Evolutionary conservation across 1,139 yeast genomes (phyloP).

Genomic region (Pichia sp.): DNA sequence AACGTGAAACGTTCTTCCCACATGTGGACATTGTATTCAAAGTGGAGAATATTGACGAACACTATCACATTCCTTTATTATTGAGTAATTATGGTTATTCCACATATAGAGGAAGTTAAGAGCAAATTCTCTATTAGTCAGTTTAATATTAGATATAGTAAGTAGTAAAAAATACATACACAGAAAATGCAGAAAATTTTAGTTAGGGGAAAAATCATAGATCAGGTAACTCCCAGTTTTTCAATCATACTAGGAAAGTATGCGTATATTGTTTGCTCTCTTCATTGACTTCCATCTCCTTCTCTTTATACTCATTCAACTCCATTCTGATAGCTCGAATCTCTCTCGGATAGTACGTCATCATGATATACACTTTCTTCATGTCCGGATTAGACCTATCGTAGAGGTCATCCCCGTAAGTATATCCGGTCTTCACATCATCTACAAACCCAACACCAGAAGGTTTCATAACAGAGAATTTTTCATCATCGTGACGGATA

Average conservation of each 20-base stretch:
- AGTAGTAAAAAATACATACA: no score
- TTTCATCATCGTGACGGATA: slow-evolving; percentile 2
- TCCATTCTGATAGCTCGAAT: slow-evolving; percentile 44
- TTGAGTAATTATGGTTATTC: slow-evolving; percentile 80
- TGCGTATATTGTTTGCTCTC: slow-evolving; percentile 45
- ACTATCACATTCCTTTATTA: slow-evolving; percentile 81
- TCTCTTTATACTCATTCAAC: slow-evolving; percentile 41
- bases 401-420: slow-evolving; percentile 42
- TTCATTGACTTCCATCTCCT: slow-evolving; percentile 51
- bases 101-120: slow-evolving; percentile 66
- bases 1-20: slow-evolving; percentile 63
- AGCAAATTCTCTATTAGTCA: no score
- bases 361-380: slow-evolving; percentile 44
- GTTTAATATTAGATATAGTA: no score
- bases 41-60: slow-evolving; percentile 63
- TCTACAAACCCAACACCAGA: slow-evolving; percentile 41
- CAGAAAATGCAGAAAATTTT: not conserved
- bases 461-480: no score
- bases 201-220: not conserved
- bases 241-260: slow-evolving; percentile 35
- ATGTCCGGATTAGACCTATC: slow-evolving; percentile 37
- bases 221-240: not conserved
- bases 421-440: slow-evolving; percentile 38
- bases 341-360: slow-evolving; percentile 39
- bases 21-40: slow-evolving; percentile 71